phyloP scores from a whole-genome alignment of 257 asterid species.

The Solanum paucissectum region DNA sequence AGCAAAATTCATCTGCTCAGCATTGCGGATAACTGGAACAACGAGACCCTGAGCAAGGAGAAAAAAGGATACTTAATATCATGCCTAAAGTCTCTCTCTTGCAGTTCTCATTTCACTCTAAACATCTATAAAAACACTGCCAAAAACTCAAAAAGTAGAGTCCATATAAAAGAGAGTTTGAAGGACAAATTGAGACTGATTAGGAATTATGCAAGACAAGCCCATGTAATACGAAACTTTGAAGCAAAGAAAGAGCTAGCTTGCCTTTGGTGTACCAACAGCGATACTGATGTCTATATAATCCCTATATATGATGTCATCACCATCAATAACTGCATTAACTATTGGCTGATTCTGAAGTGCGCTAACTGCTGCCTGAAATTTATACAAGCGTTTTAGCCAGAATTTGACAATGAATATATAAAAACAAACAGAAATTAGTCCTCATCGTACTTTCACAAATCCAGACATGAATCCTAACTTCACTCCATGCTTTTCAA shows the following conservation, averaged over 20 bases:
- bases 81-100: not conserved
- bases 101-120: not conserved
- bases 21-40: slow-evolving; percentile 90
- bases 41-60: slow-evolving; percentile 72
- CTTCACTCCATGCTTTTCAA: slow-evolving; percentile 96
- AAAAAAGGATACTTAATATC: not conserved
- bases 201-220: not conserved
- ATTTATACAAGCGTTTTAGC: not conserved
- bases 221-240: not conserved
- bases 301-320: slow-evolving; percentile 91
- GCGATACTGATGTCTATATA: slow-evolving; percentile 93
- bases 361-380: slow-evolving; percentile 96
- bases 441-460: slow-evolving; percentile 65
- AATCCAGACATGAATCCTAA: slow-evolving; percentile 95
- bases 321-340: slow-evolving; percentile 98
- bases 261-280: slow-evolving; percentile 97
- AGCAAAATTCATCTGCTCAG: slow-evolving; percentile 86
- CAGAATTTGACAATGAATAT: not conserved
- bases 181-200: not conserved
- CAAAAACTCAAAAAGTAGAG: not conserved
- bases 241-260: slow-evolving; percentile 4
- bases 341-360: slow-evolving; percentile 86
- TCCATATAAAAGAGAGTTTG: not conserved
- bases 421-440: not conserved
- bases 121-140: not conserved